A percentile compares a stretch with the other conserved stretches of the same genome.
These are phyloP conservation scores for Globisporangium abappressorium DNA, from an alignment of 352 stramenopile species.

Conservation along the genomic window DNA sequence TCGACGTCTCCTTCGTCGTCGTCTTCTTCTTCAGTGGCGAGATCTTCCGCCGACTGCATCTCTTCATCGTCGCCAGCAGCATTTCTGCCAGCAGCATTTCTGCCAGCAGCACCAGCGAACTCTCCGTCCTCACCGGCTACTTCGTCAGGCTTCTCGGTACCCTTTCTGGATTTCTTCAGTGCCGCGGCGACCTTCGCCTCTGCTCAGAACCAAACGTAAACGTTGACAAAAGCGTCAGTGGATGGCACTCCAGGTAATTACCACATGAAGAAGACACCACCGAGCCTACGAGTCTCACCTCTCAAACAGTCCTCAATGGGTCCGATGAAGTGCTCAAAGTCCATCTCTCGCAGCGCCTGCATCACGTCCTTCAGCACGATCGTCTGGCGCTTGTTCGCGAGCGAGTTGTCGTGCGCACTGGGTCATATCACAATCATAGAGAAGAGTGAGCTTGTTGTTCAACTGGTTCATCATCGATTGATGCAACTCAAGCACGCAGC, in stretches of 20 bases:
- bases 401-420: conserved; percentile 65
- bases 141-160: conserved; percentile 15
- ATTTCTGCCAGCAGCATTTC: background rate
- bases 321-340: conserved; percentile 76
- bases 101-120: conserved; percentile 5
- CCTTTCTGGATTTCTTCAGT: conserved; percentile 33
- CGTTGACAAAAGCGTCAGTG: background rate
- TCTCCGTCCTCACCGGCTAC: conserved; percentile 21
- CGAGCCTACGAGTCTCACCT: conserved; percentile 28
- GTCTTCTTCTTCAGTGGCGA: conserved; percentile 8
- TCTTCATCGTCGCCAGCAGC: conserved; percentile 38
- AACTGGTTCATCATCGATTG: background rate
- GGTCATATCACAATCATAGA: background rate
- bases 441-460: background rate
- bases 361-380: conserved; percentile 78
- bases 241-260: background rate
- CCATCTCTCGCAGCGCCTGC: conserved; percentile 60
- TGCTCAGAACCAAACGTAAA: conserved; percentile 15
- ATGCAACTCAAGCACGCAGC: background rate
- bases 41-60: conserved; percentile 38
- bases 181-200: conserved; percentile 44
- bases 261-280: background rate
- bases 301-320: conserved; percentile 68
- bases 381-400: conserved; percentile 71
- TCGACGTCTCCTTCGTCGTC: background rate